Evolutionary conservation across 2,329 filamentous ascomycete species (phyloP).

Genomic region (Neobulgaria alba): DNA sequence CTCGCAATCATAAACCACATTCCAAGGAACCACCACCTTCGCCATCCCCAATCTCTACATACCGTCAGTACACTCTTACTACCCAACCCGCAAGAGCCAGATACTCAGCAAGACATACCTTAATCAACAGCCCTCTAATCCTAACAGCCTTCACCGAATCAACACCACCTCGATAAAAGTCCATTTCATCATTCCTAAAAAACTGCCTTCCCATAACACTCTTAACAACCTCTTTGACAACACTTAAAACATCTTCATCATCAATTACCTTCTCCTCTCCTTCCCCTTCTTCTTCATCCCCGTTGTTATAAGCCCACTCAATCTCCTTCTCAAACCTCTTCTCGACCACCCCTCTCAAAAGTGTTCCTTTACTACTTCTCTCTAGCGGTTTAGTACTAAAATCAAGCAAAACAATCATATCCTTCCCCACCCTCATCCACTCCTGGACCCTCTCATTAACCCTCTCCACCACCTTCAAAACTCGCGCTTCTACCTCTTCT

Average conservation of each 20-base stretch:
- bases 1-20: conserved; percentile 51
- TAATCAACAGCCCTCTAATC: no score
- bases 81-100: no score
- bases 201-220: conserved; percentile 24
- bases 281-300: no score
- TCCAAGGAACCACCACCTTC: conserved; percentile 47
- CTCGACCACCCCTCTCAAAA: conserved; percentile 44
- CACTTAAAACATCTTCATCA: not conserved
- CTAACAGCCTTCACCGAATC: conserved; percentile 48
- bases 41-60: no score
- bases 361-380: conserved; percentile 56
- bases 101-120: no score
- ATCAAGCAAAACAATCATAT: conserved; percentile 39
- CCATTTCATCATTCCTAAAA: conserved; percentile 31
- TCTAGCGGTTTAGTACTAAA: conserved; percentile 31
- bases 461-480: conserved; percentile 36
- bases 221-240: not conserved
- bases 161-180: conserved; percentile 50
- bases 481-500: conserved; percentile 31
- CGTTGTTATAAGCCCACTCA: conserved; percentile 39
- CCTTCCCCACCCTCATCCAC: conserved; percentile 40
- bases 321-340: conserved; percentile 40
- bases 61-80: no score
- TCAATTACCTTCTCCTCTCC: not conserved
- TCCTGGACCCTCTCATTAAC: conserved; percentile 41